phyloP scores from a whole-genome alignment of 192 early-diverging fungal genomes.

The Backusella tarrabulga region DNA sequence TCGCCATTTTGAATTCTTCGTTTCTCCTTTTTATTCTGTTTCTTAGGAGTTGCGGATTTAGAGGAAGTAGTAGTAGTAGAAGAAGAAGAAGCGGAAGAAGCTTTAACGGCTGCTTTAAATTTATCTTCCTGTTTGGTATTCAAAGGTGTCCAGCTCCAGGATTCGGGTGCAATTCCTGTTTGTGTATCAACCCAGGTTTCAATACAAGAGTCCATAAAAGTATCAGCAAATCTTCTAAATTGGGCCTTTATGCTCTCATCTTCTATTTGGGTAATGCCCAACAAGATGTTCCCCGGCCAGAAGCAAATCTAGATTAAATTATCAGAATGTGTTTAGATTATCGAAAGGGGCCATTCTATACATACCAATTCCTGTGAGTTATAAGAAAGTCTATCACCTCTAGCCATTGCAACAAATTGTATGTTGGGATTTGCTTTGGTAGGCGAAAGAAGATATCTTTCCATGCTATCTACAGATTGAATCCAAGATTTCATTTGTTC shows the following conservation, averaged over 20 bases:
- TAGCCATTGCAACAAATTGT: constrained; percentile 10
- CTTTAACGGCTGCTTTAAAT: not conserved
- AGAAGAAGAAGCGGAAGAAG: not conserved
- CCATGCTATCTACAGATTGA: constrained; percentile 11
- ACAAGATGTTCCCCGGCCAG: constrained; percentile 44
- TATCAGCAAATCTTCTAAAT: constrained; percentile 35
- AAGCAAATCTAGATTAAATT: constrained; percentile 40
- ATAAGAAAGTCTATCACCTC: not conserved
- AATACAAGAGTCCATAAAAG: constrained; percentile 43
- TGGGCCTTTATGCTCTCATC: constrained; percentile 13
- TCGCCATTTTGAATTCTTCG: not conserved
- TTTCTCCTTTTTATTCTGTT: not conserved
- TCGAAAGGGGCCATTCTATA: not conserved
- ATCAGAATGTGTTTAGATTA: not conserved
- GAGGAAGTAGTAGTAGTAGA: not conserved
- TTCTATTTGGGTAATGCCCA: constrained; percentile 40
- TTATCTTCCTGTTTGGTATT: not conserved
- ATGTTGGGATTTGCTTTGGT: constrained; percentile 1
- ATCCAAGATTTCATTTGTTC: constrained; percentile 36
- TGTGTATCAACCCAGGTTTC: constrained; percentile 35
- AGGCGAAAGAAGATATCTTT: constrained; percentile 20
- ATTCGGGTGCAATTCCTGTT: constrained; percentile 49
- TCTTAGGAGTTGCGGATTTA: not conserved
- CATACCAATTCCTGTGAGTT: constrained; percentile 20
- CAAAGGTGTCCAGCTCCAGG: constrained; percentile 24